Base-by-base conservation (phyloP, 768 basidiomycete genomes). In the Neoboletus brunneissimus region DNA sequence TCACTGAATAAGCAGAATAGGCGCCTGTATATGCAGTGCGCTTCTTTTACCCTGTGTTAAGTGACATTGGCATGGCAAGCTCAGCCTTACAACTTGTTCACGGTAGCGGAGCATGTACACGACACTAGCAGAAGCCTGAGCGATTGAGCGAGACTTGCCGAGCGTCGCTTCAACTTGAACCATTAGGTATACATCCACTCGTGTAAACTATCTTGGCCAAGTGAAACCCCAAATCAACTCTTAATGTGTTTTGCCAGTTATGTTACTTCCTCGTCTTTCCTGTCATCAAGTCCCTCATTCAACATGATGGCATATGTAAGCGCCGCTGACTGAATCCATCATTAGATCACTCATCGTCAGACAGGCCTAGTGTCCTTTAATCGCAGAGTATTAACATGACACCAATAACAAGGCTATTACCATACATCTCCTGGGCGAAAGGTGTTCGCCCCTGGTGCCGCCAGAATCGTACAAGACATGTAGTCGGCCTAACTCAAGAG, bases 1-100 rank as follows among this genome's bases (percentile, higher is more conserved):
- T 43, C 18, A 25, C n/a, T n/a, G n/a, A 18, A 51, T 52, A 49
- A 45, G 51, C 38, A 46, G 57, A 50, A 46, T 46, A 40, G 40
- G 58, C 63, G 63, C 51, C 10, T 53, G 22, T 22, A 34, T 38
- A 23, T 50, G 48, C 38, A 13, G 20, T 13, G 40, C 5, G 29
- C 20, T 23, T 10, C 34, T 22, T 38, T 35, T 27, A 34, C 32
- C 48, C 40, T 42, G 44, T 52, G n/a, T 22, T n/a, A 16, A 37
- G 22, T 20, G 29, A 45, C 25, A 31, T n/a, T 22, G 20, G 31
- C n/a, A 31, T n/a, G 20, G 27, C 18, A 22, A 18, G 20, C 12
- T 12, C 41, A 46, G 20, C 23, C 11, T 8, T 16, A 22, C 51
- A 23, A 16, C n/a, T n/a, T n/a, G 50, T 22, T 22, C 50, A 29